These are phyloP conservation scores for Thermochaetoides thermophila DNA, from an alignment of 495 filamentous ascomycete species.

Conservation along the genomic window DNA sequence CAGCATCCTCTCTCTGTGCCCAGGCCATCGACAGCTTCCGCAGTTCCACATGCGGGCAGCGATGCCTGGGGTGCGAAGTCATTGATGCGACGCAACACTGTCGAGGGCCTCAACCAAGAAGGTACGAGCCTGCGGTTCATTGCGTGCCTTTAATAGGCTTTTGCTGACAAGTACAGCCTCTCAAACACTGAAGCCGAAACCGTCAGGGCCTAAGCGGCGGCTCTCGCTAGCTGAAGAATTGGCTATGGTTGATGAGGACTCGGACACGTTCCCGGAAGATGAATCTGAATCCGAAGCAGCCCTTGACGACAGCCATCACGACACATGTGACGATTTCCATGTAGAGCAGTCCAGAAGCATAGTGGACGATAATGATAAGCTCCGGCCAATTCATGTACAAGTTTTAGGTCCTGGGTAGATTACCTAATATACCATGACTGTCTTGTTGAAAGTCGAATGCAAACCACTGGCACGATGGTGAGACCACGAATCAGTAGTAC, in stretches of 20 bases:
- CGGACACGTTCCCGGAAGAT: background rate
- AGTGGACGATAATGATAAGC: too few relatives aligned
- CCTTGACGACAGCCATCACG: too few relatives aligned
- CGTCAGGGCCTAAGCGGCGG: constrained; percentile 1
- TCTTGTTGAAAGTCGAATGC: too few relatives aligned
- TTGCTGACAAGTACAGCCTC: background rate
- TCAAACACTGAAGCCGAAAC: background rate
- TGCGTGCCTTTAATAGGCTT: background rate
- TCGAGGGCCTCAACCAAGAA: constrained; percentile 8
- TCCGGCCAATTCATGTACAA: too few relatives aligned
- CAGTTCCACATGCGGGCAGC: too few relatives aligned
- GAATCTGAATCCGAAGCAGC: too few relatives aligned
- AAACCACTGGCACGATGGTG: too few relatives aligned
- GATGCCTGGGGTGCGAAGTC: background rate
- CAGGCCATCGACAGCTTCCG: background rate
- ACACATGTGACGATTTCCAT: too few relatives aligned
- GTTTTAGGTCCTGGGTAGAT: too few relatives aligned
- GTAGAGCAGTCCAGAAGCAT: too few relatives aligned
- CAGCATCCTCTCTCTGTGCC: background rate
- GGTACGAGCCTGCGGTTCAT: constrained; percentile 2
- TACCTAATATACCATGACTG: too few relatives aligned
- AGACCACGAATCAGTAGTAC: too few relatives aligned
- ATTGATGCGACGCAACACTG: constrained; percentile 5
- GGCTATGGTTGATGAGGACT: constrained; percentile 8
- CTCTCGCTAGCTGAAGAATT: constrained; percentile 12